Base-by-base conservation (phyloP, 139 green algal species). In the Yamagishiella unicocca region DNA sequence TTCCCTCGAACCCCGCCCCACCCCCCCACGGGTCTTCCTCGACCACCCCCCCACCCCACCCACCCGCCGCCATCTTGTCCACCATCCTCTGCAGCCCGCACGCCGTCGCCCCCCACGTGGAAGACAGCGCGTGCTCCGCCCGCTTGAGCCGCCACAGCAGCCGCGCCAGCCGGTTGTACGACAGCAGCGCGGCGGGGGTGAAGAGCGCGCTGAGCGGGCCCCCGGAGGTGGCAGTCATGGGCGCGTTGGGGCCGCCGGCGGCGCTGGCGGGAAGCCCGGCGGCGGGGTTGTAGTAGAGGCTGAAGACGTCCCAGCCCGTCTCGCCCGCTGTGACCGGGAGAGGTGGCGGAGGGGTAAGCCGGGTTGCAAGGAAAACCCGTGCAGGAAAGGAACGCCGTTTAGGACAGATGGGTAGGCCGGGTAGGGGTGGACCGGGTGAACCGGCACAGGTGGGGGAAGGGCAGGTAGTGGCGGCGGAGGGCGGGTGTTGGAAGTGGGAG, bases 251-350 rank as follows among this genome's bases (percentile, higher is more conserved):
- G 43, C 61, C 94, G 37, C 97, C 84, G 35, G 96, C 90, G 0
- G 90, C 94, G 25, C 84, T 84, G 40, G 82, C 72, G 53, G 96
- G 67, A 53, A 83, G 33, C 35, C 76, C 76, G 29, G 76, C 76
- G 25, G 77, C 77, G 29, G 77, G 55, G 12, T 92, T 79, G 89
- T 99, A 99, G 58, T 95, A 83, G 53, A 99, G 88, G 10, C 89
- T 92, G 81, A 99, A 99, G 29, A 98, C 94, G 71, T 99, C 95
- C 97, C 97, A 99, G 22, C 97, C 97, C n/a, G 33, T 87, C 75
- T 95, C 89, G 2, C 64, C 90, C 1, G 62, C 62, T 64, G 61
- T 1, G 31, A 74, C 8, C 29, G 45, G 21, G 71, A 5, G 42
- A 43, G 42, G 22, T 58, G 27, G 42, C 1, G 77, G 55, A 10